Conservation (phyloP, 305 asterid species). For the Ilex paraguariensis region DNA sequence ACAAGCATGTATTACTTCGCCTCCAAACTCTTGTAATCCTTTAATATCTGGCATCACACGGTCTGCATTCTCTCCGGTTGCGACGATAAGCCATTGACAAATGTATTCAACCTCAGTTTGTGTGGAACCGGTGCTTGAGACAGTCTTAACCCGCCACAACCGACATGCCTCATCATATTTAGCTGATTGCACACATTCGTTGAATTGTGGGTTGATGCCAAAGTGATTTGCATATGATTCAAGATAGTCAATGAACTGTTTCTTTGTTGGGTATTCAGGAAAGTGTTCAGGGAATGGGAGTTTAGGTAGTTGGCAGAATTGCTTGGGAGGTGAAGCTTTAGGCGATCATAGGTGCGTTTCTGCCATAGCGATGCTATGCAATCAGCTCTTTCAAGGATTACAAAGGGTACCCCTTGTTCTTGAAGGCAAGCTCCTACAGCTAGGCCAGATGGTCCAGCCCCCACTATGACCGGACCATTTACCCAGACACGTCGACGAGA, state of each 20-base stretch:
- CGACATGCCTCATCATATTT: constrained; percentile 61
- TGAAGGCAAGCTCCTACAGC: constrained; percentile 91
- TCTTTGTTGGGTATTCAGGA: constrained; percentile 73
- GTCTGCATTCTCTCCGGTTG: constrained; percentile 88
- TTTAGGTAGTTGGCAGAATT: constrained; percentile 72
- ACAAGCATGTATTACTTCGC: constrained; percentile 66
- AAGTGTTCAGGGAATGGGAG: constrained; percentile 70
- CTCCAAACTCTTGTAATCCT: constrained; percentile 55
- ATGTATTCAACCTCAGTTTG: constrained; percentile 58
- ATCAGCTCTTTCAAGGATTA: constrained; percentile 63
- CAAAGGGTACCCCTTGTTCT: constrained; percentile 65
- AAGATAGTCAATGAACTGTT: constrained; percentile 69
- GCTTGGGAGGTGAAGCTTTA: constrained; percentile 78
- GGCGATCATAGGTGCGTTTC: constrained; percentile 72
- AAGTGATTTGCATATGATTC: constrained; percentile 56
- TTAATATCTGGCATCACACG: constrained; percentile 62
- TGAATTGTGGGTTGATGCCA: constrained; percentile 58
- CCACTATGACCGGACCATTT: constrained; percentile 82
- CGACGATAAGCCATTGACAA: constrained; percentile 86
- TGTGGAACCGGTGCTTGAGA: constrained; percentile 12
- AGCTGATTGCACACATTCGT: constrained; percentile 71
- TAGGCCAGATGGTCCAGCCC: constrained; percentile 88
- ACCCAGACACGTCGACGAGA: constrained; percentile 79
- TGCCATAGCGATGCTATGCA: constrained; percentile 95
- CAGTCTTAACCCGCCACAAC: constrained; percentile 66